Evolutionary conservation across 1,139 yeast species (phyloP), one percentile per base, ranked within the genome.

Genomic region (Protomyces pachydermus): DNA sequence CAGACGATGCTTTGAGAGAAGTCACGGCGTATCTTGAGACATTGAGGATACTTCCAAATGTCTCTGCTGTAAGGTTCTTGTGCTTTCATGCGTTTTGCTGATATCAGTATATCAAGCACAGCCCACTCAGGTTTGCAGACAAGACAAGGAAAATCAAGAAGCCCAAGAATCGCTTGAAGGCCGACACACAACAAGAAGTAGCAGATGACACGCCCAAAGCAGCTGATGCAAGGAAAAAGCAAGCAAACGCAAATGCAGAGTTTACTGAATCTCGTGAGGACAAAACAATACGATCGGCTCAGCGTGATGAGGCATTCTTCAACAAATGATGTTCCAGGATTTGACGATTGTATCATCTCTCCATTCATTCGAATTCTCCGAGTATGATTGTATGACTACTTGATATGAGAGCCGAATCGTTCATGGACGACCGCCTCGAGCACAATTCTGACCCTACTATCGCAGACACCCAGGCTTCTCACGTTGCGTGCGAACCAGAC

Each of bases 1-100:
- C 16, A 18, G 65, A 61, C 42, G 38, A 54, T 14, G 65, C 48
- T 3, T 46, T 61, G 20, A n/a, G 38, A 8, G 52, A 35, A 23
- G 53, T 42, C 14, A 37, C 28, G 12, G 61, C 34, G 3, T 61
- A 61, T 20, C 52, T 61, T 51, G 45, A 55, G 23, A 54, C 25
- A n/a, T 39, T 61, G 25, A 54, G 51, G 25, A 16, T 34, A 20
- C 48, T 46, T 32, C 12, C 58, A 12, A 60, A 60, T 23, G 60
- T 60, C 14, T 54, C 60, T 42, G 64, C 64, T 14, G 48, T 42
- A 42, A 16, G 48, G 16, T 5, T 23, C 12, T 34, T 18, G 25
- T n/a, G 18, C 25, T n/a, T 18, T 18, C 48, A 4, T 42, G 23
- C 16, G 23, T 12, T 18, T 16, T 8, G 48, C 48, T 42, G n/a